Evolutionary conservation across 2,329 filamentous ascomycete species (phyloP), one percentile per base, ranked within the genome.

Genomic region (Rachicladosporium sp.): DNA sequence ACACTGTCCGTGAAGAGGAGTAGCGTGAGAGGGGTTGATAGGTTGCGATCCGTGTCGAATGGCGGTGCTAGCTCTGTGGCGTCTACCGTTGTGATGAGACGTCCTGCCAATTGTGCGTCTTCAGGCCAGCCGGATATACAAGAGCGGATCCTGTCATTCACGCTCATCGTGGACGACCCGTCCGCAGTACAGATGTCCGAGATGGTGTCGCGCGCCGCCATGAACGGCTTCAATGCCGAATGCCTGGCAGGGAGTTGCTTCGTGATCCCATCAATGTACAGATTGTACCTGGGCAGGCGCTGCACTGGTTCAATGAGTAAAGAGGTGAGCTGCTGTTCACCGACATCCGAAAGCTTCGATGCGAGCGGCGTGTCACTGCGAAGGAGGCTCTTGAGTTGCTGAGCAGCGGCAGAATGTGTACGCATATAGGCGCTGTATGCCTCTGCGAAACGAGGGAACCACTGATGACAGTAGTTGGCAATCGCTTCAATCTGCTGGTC

Each of bases 251-350:
- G 88, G 11, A 96, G 72, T 44, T 82, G 87, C 48, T 80, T 78
- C 35, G 91, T 76, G 55, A 98, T 95, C 54, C 93, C 88, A 64
- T 98, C 91, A 51, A 98, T 96, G 55, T 96, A 81, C 29, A 98
- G 69, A 54, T 86, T 95, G 64, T 98, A 98, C 19, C 91, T 80
- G 19, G 91, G 91, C 38, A 98, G 71, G 38, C 91, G 75, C 60
- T 98, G 91, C 1, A 98, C 88, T 2, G 91, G 91, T 61, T 98
- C 91, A 58, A 98, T 98, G 40, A 98, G 73, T 46, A 91, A 74
- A 3, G 91, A 96, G 36, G 85, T 87, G 39, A 96, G 73, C 42
- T 79, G 76, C 63, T 98, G 91, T 59, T 96, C 91, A 40, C 91
- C 89, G 2, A 82, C 82, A 47, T 88, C 78, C 38, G 84, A 76